Conservation (phyloP, 805 yeast genomes). For the Monosporozyma aquatica region DNA sequence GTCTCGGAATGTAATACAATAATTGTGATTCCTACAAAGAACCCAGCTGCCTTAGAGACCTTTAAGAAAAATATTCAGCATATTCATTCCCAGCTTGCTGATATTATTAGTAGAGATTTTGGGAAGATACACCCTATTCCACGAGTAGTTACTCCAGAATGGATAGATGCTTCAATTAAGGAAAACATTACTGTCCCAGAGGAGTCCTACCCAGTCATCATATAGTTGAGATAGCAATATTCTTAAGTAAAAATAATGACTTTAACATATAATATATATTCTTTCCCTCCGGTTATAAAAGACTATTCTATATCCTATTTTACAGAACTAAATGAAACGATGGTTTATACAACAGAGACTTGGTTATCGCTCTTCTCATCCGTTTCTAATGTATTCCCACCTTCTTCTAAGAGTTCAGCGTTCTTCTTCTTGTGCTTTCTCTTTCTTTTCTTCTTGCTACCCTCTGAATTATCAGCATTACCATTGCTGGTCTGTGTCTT, state of each 20-base stretch:
- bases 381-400: neutral
- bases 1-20: constrained; percentile 33
- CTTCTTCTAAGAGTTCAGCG: neutral
- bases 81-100: neutral
- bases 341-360: neutral
- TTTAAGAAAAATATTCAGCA: neutral
- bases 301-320: neutral
- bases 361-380: too few species aligned
- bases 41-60: neutral
- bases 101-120: neutral
- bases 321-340: neutral
- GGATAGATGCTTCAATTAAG: constrained; percentile 33
- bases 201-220: constrained; percentile 20
- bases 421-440: constrained; percentile 17
- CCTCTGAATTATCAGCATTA: constrained; percentile 2
- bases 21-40: constrained; percentile 26
- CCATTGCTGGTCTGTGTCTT: neutral
- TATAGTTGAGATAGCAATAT: neutral
- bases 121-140: constrained; percentile 16
- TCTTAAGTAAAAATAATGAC: neutral
- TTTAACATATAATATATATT: neutral
- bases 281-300: constrained; percentile 1
- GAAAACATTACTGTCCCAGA: constrained; percentile 27
- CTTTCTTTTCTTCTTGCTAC: constrained; percentile 12
- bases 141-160: constrained; percentile 29